Evolutionary conservation across 1,284 basidiomycete genomes (phyloP).

Genomic region (Phylloboletellus chloephorus): DNA sequence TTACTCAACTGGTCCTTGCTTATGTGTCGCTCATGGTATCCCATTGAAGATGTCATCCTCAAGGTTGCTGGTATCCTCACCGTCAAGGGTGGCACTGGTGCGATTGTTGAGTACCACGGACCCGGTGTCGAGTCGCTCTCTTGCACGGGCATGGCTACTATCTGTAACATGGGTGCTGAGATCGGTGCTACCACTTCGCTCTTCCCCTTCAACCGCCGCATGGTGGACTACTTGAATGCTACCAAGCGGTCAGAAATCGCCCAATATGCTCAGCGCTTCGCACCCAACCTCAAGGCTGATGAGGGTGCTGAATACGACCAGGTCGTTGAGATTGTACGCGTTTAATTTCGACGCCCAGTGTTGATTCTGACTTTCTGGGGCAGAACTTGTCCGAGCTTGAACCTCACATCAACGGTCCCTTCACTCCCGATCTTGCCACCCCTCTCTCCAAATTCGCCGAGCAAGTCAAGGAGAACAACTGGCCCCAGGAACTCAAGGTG

Average conservation of each 20-base stretch:
- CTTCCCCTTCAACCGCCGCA: slow-evolving; percentile 98
- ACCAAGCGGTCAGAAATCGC: slow-evolving; percentile 90
- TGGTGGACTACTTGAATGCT: slow-evolving; percentile 90
- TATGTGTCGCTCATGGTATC: slow-evolving; percentile 3
- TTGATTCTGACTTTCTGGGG: slow-evolving; percentile 2
- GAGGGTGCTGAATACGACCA: slow-evolving; percentile 92
- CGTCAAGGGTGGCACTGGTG: slow-evolving; percentile 96
- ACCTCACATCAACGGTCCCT: slow-evolving; percentile 99
- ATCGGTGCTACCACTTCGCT: slow-evolving; percentile 98
- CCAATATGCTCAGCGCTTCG: slow-evolving; percentile 84
- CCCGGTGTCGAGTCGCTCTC: slow-evolving; percentile 94
- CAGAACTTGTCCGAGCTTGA: slow-evolving; percentile 94
- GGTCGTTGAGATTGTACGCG: slow-evolving; percentile 80
- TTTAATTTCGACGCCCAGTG: not conserved
- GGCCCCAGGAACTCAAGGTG: slow-evolving; percentile 97
- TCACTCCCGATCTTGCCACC: slow-evolving; percentile 94
- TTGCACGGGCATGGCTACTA: slow-evolving; percentile 98
- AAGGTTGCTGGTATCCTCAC: slow-evolving; percentile 97
- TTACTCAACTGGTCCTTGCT: not conserved
- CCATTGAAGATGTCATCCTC: slow-evolving; percentile 78
- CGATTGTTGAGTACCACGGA: slow-evolving; percentile 94
- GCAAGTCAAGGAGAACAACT: slow-evolving; percentile 92
- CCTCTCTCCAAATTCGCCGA: slow-evolving; percentile 93
- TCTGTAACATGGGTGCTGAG: slow-evolving; percentile 99
- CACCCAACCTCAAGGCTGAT: slow-evolving; percentile 91